Conservation (phyloP, 1,284 basidiomycete genomes). For the Sparassis latifolia region DNA sequence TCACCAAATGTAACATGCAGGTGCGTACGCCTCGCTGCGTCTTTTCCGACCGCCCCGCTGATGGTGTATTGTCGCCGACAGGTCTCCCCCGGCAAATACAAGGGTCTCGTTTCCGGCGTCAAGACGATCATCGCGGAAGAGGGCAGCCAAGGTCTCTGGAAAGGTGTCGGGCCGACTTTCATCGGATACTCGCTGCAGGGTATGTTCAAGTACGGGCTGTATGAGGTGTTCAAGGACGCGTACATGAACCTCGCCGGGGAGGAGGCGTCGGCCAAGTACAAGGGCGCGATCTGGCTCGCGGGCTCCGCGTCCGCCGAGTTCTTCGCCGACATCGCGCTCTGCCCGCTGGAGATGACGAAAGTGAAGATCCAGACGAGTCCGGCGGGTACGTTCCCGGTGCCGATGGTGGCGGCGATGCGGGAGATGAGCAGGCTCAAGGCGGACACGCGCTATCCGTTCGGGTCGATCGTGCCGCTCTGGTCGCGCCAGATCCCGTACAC, state of each 20-base stretch:
- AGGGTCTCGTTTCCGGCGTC: conserved; percentile 70
- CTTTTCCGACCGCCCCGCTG: not conserved
- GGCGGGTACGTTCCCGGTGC: conserved; percentile 65
- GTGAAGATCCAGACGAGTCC: conserved; percentile 79
- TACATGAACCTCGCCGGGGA: conserved; percentile 85
- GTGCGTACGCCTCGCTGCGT: conserved; percentile 41
- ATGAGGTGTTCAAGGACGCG: conserved; percentile 92
- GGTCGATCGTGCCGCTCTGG: conserved; percentile 76
- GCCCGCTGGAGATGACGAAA: conserved; percentile 80
- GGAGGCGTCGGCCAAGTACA: conserved; percentile 82
- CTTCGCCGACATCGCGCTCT: conserved; percentile 89
- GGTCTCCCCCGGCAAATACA: conserved; percentile 75
- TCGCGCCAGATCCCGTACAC: conserved; percentile 86
- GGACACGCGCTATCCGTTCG: conserved; percentile 76
- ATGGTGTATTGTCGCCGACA: conserved; percentile 21
- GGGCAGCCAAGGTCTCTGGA: conserved; percentile 83
- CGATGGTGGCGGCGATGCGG: conserved; percentile 61
- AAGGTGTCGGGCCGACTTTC: conserved; percentile 88
- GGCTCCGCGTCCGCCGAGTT: conserved; percentile 92
- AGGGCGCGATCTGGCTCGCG: conserved; percentile 91
- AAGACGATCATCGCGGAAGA: conserved; percentile 77
- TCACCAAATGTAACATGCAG: conserved; percentile 98
- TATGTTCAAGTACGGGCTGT: conserved; percentile 95
- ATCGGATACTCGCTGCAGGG: conserved; percentile 96
- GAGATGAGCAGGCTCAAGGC: conserved; percentile 58